Evolutionary conservation across 176 grass and related monocot species (phyloP), one percentile per base, ranked within the genome.

Genomic region (Neostapfia colusana): DNA sequence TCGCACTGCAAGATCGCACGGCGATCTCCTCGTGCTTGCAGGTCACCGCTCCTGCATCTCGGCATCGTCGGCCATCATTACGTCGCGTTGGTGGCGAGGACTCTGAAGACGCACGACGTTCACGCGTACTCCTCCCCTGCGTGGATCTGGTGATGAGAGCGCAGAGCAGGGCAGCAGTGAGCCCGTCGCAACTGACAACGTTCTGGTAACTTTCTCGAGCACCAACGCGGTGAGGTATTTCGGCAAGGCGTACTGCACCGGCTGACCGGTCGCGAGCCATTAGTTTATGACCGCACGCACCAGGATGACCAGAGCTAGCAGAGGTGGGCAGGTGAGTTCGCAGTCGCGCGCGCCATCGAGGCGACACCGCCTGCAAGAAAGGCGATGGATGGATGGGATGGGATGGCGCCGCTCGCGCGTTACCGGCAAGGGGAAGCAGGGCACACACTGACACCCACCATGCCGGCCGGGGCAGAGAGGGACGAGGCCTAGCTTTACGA

Each of bases 391-490:
- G 31, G 31, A 1, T 31, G 31, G 31, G 21, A 23, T 37, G 10
- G 69, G n/a, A 31, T 31, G 67, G 43, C 25, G 67, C 25, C 26
- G 27, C 70, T 26, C 70, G 40, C 63, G 5, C 24, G 21, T 50
- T 20, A 49, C 62, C 11, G 59, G 57, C 9, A 0, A 50, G 28
- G 11, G 23, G 12, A 8, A 26, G 51, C 79, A 57, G 65, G 68
- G 76, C 77, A 64, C 23, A 72, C 72, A 56, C 84, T 57, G 78
- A 77, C 48, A 58, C 68, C 79, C 85, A 72, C 84, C 39, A 77
- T 72, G 84, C 77, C 54, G 64, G 84, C 72, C 66, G 73, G 69
- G 78, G 69, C 79, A 59, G 66, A 69, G 50, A 58, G 28, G n/a
- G 63, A 40, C 31, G 37, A 3, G 11, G 27, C 42, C 41, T 65